Evolutionary conservation across 257 asterid genomes (phyloP).

Genomic region (Craterostigma plantagineum): DNA sequence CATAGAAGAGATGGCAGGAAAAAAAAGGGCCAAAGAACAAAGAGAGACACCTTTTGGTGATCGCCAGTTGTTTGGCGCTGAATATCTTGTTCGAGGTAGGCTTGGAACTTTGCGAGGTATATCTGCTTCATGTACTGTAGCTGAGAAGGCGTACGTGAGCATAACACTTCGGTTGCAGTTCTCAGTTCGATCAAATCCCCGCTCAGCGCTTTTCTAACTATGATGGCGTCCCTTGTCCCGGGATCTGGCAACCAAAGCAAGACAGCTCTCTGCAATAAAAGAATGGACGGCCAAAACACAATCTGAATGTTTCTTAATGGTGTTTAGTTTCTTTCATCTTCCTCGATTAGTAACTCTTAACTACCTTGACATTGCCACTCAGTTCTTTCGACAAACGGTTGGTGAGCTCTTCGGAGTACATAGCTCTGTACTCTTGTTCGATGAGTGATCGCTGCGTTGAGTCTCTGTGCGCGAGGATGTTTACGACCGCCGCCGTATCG

Average conservation of each 20-base stretch:
- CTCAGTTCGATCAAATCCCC: constrained; percentile 24
- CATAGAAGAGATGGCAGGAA: too few species aligned
- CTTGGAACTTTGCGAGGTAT: constrained; percentile 33
- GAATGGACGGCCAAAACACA: background rate
- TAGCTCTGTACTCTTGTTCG: constrained; percentile 57
- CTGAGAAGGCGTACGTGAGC: constrained; percentile 80
- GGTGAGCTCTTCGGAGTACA: constrained; percentile 51
- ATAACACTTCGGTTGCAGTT: constrained; percentile 84
- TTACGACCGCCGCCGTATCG: constrained; percentile 55
- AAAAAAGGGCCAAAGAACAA: background rate
- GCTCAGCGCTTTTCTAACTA: constrained; percentile 37
- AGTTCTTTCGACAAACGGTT: constrained; percentile 75
- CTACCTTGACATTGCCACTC: constrained; percentile 67
- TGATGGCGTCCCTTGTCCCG: constrained; percentile 58
- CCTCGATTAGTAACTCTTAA: too few species aligned
- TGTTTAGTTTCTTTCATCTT: background rate
- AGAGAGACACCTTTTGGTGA: constrained; percentile 50
- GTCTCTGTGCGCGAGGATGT: constrained; percentile 80
- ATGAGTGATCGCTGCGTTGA: constrained; percentile 71
- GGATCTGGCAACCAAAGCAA: constrained; percentile 89
- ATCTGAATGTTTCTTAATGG: background rate
- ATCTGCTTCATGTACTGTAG: constrained; percentile 63
- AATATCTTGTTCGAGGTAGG: constrained; percentile 67
- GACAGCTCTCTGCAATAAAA: constrained; percentile 56
- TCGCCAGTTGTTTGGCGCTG: constrained; percentile 47